These are phyloP conservation scores for Colletotrichum sp. DNA, from an alignment of 2,329 filamentous ascomycete genomes.

Conservation along the genomic window DNA sequence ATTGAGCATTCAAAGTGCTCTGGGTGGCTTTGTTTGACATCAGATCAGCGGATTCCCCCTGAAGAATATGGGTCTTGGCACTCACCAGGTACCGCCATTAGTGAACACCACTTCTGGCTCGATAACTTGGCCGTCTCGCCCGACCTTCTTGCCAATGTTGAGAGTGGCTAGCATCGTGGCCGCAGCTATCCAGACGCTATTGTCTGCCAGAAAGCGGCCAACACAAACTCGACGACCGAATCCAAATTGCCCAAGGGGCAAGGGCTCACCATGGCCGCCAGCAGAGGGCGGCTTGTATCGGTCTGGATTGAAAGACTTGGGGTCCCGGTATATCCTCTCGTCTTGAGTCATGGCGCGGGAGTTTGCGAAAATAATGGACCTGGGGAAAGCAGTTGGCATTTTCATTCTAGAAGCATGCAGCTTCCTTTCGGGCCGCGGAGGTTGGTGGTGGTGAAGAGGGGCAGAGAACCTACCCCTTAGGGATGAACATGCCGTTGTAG, in stretches of 20 bases:
- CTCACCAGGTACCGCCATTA: conserved; percentile 20
- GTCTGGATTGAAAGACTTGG: conserved; percentile 50
- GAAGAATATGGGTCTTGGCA: not conserved
- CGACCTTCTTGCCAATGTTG: conserved; percentile 31
- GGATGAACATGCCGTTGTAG: conserved; percentile 62
- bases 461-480: conserved; percentile 43
- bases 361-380: conserved; percentile 45
- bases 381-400: conserved; percentile 1
- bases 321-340: conserved; percentile 41
- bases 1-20: conserved; percentile 34
- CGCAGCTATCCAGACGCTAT: conserved; percentile 40
- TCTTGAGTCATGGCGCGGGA: conserved; percentile 50
- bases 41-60: not conserved
- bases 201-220: conserved; percentile 36
- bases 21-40: conserved; percentile 29
- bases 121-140: conserved; percentile 33
- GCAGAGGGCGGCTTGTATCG: conserved; percentile 38
- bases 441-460: not conserved
- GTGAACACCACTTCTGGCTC: conserved; percentile 19
- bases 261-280: conserved; percentile 43
- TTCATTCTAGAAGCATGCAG: conserved; percentile 16
- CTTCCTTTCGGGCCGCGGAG: not conserved
- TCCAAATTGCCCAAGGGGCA: conserved; percentile 44
- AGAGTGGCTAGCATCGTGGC: conserved; percentile 36
- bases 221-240: conserved; percentile 38